Conservation (phyloP, 441 rosid genomes). For the Erodium trifolium region DNA sequence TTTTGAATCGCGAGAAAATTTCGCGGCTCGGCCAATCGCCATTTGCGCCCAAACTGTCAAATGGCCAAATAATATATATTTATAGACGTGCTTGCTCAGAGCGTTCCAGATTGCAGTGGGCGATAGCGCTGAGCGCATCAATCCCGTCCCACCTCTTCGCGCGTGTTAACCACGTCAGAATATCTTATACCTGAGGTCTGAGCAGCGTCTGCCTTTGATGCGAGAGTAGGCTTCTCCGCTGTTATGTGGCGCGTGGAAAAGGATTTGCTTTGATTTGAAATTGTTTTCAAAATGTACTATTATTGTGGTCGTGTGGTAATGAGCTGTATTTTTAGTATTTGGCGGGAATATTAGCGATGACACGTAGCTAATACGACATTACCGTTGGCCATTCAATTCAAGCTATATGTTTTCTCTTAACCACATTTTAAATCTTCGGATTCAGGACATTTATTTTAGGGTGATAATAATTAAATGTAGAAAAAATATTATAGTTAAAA, state of each 20-base stretch:
- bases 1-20: conserved; percentile 24
- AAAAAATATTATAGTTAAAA: too few relatives aligned
- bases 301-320: background rate
- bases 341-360: background rate
- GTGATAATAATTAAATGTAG: too few relatives aligned
- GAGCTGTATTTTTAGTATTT: background rate
- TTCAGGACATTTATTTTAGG: too few relatives aligned
- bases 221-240: background rate
- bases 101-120: background rate
- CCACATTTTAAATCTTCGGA: too few relatives aligned
- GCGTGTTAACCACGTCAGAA: background rate
- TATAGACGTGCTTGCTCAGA: background rate
- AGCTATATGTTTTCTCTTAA: too few relatives aligned
- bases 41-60: too few relatives aligned
- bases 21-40: conserved; percentile 30
- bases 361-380: background rate
- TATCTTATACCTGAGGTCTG: too few relatives aligned
- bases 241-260: background rate
- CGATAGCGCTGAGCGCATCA: background rate
- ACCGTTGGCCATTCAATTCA: background rate
- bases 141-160: background rate
- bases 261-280: background rate
- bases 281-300: background rate
- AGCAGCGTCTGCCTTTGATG: too few relatives aligned
- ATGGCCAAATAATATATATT: too few relatives aligned